phyloP scores from a whole-genome alignment of 306 rosid genomes.

The Dalbergia oliveri region DNA sequence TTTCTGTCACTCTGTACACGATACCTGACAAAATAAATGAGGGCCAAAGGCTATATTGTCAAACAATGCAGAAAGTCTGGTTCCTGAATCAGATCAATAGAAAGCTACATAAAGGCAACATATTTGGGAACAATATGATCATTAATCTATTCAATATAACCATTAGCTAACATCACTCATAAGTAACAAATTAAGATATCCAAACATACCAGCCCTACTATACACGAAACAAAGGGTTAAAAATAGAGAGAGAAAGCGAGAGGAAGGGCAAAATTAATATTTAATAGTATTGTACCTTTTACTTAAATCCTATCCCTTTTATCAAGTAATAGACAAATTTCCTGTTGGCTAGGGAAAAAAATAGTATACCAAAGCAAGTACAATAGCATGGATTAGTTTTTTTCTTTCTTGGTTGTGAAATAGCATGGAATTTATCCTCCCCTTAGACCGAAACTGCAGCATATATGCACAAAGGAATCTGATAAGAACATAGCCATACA shows the following conservation, averaged over 20 bases:
- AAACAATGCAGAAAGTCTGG: background rate
- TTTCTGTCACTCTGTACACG: constrained; percentile 91
- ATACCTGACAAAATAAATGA: constrained; percentile 70
- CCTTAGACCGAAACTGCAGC: background rate
- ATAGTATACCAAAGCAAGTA: background rate
- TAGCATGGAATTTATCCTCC: background rate
- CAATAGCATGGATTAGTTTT: background rate
- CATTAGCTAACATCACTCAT: constrained; percentile 10
- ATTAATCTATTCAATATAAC: constrained; percentile 14
- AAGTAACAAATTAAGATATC: constrained; percentile 15
- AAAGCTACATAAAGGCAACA: constrained; percentile 18
- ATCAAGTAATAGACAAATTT: background rate
- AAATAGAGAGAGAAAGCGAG: background rate
- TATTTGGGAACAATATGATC: constrained; percentile 1
- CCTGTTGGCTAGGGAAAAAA: background rate
- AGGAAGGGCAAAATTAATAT: background rate
- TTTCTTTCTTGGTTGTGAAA: no score
- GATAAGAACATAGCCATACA: no score
- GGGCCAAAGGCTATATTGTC: constrained; percentile 8
- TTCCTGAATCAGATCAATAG: constrained; percentile 31
- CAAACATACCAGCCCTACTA: constrained; percentile 8
- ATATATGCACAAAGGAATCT: background rate
- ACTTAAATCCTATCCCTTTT: background rate
- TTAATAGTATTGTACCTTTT: background rate
- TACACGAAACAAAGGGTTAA: constrained; percentile 14